A percentile compares a stretch with the other conserved stretches of the same genome.
phyloP scores from a whole-genome alignment of 306 rosid genomes.

The Dalbergia cochinchinensis region DNA sequence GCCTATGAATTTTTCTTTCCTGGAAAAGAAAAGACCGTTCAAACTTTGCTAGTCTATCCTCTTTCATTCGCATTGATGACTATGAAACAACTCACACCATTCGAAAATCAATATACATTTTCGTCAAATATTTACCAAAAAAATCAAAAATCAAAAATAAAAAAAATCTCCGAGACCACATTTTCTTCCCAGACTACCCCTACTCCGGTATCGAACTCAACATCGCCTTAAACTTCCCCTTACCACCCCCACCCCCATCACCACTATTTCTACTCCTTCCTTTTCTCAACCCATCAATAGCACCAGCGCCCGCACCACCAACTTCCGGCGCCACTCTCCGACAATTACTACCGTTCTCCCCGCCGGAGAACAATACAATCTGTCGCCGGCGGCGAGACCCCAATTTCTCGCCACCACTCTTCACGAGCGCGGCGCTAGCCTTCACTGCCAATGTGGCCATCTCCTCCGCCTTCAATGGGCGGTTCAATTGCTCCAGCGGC shows the following conservation, averaged over 20 bases:
- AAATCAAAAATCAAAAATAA: too few species aligned
- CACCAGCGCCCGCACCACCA: not conserved
- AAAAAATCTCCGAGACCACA: not conserved
- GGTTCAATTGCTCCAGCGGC: constrained; percentile 62
- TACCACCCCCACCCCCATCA: constrained; percentile 37
- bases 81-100: not conserved
- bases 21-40: not conserved
- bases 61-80: not conserved
- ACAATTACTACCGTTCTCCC: not conserved
- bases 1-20: too few species aligned
- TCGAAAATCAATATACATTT: not conserved
- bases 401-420: constrained; percentile 53
- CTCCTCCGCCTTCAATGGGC: constrained; percentile 63
- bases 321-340: constrained; percentile 36
- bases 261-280: constrained; percentile 44
- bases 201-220: constrained; percentile 77
- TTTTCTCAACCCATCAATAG: constrained; percentile 33
- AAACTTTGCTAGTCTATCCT: not conserved
- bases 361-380: not conserved
- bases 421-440: constrained; percentile 70
- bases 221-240: constrained; percentile 47
- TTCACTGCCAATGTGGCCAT: constrained; percentile 92
- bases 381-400: constrained; percentile 43
- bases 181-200: constrained; percentile 52
- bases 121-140: constrained; percentile 1